These are phyloP conservation scores for Leptographium radiaticola DNA, from an alignment of 2,329 filamentous ascomycete genomes.

Conservation along the genomic window DNA sequence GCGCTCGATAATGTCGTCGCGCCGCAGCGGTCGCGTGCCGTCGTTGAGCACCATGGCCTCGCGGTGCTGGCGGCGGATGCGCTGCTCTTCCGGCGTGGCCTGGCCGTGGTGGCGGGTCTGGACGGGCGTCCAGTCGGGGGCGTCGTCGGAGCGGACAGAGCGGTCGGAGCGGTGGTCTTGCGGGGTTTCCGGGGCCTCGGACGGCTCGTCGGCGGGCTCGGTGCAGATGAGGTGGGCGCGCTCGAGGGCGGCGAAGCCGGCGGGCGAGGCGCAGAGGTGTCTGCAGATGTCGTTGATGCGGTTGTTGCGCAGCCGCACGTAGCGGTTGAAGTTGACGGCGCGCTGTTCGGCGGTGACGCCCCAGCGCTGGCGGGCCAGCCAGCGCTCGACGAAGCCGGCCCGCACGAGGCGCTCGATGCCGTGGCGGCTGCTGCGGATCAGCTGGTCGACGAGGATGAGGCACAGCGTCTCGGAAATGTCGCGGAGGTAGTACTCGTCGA, in stretches of 20 bases:
- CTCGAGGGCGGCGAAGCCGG: slow-evolving; percentile 38
- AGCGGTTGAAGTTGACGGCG: slow-evolving; percentile 38
- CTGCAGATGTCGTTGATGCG: slow-evolving; percentile 38
- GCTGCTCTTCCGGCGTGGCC: slow-evolving; percentile 50
- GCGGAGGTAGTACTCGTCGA: slow-evolving; percentile 50
- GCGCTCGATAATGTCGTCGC: slow-evolving; percentile 67
- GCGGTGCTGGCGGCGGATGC: slow-evolving; percentile 60
- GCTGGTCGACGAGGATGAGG: slow-evolving; percentile 41
- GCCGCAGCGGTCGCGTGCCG: slow-evolving; percentile 59
- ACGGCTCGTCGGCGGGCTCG: no score
- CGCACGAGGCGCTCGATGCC: slow-evolving; percentile 43
- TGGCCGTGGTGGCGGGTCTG: slow-evolving; percentile 33
- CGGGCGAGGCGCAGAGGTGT: slow-evolving; percentile 32
- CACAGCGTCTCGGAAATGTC: slow-evolving; percentile 49
- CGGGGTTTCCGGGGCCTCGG: background rate
- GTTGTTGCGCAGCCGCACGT: slow-evolving; percentile 37
- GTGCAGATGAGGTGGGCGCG: slow-evolving; percentile 32
- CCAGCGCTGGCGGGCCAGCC: slow-evolving; percentile 63
- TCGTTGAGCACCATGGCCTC: slow-evolving; percentile 89
- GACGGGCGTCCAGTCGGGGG: background rate
- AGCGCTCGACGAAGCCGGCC: slow-evolving; percentile 55
- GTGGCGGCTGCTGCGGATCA: slow-evolving; percentile 41
- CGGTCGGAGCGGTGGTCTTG: no score
- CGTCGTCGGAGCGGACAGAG: background rate
- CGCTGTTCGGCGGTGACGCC: slow-evolving; percentile 41